These are phyloP conservation scores for Penicillium thymicola DNA, from an alignment of 2,329 filamentous ascomycete genomes.

Conservation along the genomic window DNA sequence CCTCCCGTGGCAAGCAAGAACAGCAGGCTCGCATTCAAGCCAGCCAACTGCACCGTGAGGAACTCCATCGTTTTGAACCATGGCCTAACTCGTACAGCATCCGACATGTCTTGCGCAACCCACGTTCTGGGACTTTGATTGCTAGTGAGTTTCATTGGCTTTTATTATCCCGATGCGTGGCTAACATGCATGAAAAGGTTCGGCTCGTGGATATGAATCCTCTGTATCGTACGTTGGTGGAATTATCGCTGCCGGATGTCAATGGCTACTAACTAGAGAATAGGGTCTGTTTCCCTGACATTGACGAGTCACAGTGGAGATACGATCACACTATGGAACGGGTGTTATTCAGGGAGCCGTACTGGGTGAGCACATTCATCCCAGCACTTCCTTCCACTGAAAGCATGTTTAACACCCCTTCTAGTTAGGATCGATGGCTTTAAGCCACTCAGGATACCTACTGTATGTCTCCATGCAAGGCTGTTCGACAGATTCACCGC, in stretches of 20 bases:
- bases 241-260: background rate
- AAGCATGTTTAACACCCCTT: background rate
- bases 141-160: conserved; percentile 29
- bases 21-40: conserved; percentile 31
- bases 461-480: conserved; percentile 23
- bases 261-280: background rate
- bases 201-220: conserved; percentile 28
- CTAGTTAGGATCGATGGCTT: conserved; percentile 37
- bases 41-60: conserved; percentile 31
- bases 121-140: conserved; percentile 35
- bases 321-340: conserved; percentile 35
- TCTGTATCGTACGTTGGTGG: conserved; percentile 31
- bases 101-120: conserved; percentile 33
- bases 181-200: conserved; percentile 24
- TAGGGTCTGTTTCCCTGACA: conserved; percentile 35
- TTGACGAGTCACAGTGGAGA: conserved; percentile 30
- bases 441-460: conserved; percentile 36
- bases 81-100: conserved; percentile 29
- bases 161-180: background rate
- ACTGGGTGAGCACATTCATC: conserved; percentile 25
- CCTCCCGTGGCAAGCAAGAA: conserved; percentile 21
- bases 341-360: conserved; percentile 31
- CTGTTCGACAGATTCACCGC: background rate
- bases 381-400: background rate
- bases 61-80: conserved; percentile 32